phyloP scores from a whole-genome alignment of 2,329 filamentous ascomycete genomes.

The Biscogniauxia sp. region DNA sequence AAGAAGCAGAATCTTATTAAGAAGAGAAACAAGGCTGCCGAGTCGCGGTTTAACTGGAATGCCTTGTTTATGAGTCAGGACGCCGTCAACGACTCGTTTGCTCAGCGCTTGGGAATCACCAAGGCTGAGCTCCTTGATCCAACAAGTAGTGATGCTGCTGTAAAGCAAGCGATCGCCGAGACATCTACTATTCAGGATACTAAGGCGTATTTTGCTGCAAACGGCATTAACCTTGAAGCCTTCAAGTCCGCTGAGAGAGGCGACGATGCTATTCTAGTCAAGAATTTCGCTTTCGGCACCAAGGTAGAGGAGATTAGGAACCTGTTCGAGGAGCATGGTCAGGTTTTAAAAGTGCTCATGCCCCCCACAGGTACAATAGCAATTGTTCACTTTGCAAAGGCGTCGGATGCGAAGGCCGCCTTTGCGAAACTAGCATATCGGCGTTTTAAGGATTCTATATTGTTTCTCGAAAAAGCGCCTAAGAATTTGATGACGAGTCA shows the following conservation, averaged over 20 bases:
- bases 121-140: conserved; percentile 93
- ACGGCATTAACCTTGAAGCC: conserved; percentile 87
- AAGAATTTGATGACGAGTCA: conserved; percentile 62
- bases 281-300: conserved; percentile 89
- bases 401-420: conserved; percentile 76
- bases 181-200: conserved; percentile 96
- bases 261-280: conserved; percentile 84
- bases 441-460: conserved; percentile 83
- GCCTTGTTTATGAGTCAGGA: conserved; percentile 99
- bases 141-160: conserved; percentile 89
- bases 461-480: conserved; percentile 93
- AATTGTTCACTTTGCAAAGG: conserved; percentile 81
- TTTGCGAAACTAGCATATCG: conserved; percentile 85
- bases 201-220: conserved; percentile 82
- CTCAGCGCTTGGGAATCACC: conserved; percentile 79
- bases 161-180: conserved; percentile 96
- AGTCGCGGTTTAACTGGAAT: conserved; percentile 91
- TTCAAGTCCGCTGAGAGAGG: conserved; percentile 85
- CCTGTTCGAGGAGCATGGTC: conserved; percentile 82
- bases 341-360: conserved; percentile 80
- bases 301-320: conserved; percentile 74
- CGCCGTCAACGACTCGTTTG: conserved; percentile 87
- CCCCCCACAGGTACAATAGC: conserved; percentile 91
- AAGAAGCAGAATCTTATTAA: conserved; percentile 93
- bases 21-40: conserved; percentile 76